Conservation (phyloP, 2,329 filamentous ascomycete species). For the Hypoxylon sp. region DNA sequence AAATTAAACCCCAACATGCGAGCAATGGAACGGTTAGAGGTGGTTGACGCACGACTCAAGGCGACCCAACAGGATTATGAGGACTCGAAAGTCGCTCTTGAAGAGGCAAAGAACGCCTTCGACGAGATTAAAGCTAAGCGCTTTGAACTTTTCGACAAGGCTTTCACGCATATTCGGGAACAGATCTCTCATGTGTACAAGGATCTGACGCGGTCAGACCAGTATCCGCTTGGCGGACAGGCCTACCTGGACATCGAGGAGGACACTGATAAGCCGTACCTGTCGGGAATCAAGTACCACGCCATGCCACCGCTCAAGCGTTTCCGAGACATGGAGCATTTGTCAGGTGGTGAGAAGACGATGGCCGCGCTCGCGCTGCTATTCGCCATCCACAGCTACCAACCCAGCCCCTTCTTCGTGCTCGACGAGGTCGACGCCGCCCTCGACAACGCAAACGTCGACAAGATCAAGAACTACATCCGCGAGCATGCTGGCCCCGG, state of each 20-base stretch:
- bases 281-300: slow-evolving; percentile 97
- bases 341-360: slow-evolving; percentile 97
- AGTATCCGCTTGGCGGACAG: slow-evolving; percentile 93
- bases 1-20: slow-evolving; percentile 98
- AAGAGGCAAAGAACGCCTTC: slow-evolving; percentile 84
- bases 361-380: slow-evolving; percentile 97
- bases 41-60: slow-evolving; percentile 84
- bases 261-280: slow-evolving; percentile 95
- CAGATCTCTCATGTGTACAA: slow-evolving; percentile 96
- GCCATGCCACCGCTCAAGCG: slow-evolving; percentile 98
- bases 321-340: slow-evolving; percentile 98
- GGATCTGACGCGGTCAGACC: slow-evolving; percentile 88
- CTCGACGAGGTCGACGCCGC: slow-evolving; percentile 98
- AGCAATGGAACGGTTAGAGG: slow-evolving; percentile 89
- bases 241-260: slow-evolving; percentile 92
- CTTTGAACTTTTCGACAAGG: slow-evolving; percentile 93
- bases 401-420: slow-evolving; percentile 96
- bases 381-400: slow-evolving; percentile 96
- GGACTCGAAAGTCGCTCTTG: slow-evolving; percentile 79
- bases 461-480: slow-evolving; percentile 96
- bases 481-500: slow-evolving; percentile 92
- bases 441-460: slow-evolving; percentile 97
- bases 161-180: slow-evolving; percentile 93
- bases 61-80: slow-evolving; percentile 91
- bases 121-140: slow-evolving; percentile 84